Conservation (phyloP, 495 filamentous ascomycete species). For the Astrothelium subdiscretum region DNA sequence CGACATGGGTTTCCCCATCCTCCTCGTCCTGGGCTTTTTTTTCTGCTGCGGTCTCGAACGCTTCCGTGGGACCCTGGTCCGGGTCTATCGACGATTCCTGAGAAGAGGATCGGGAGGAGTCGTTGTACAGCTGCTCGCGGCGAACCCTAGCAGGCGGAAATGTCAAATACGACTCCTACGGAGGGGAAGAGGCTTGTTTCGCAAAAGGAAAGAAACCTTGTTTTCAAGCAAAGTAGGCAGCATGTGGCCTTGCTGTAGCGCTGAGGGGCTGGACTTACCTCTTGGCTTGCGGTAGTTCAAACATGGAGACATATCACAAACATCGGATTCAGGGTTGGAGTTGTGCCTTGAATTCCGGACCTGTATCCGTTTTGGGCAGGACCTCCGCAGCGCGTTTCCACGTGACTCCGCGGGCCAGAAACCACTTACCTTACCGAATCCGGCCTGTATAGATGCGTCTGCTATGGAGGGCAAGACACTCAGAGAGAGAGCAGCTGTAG, state of each 20-base stretch:
- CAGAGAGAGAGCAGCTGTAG: too few species aligned
- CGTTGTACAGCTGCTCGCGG: conserved; percentile 37
- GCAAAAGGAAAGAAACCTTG: background rate
- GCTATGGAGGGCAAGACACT: too few species aligned
- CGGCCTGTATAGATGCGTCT: too few species aligned
- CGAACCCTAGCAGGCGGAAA: conserved; percentile 40
- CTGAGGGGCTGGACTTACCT: conserved; percentile 27
- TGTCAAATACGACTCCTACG: background rate
- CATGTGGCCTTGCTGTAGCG: background rate
- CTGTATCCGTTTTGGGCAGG: background rate
- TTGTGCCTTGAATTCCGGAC: background rate
- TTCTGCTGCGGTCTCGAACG: conserved; percentile 12
- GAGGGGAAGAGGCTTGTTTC: conserved; percentile 4
- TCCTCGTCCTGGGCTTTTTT: background rate
- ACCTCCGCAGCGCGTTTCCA: background rate
- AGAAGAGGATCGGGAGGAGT: conserved; percentile 14
- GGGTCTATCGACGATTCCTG: background rate
- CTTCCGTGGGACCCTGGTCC: background rate
- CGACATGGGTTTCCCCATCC: background rate
- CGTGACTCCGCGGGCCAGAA: background rate
- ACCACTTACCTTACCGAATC: background rate
- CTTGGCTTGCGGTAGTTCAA: conserved; percentile 41
- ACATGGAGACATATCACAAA: conserved; percentile 28
- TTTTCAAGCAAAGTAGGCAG: background rate
- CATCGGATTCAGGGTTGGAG: background rate